phyloP scores from a whole-genome alignment of 2,329 filamentous ascomycete species.

The Fulvia fulva region DNA sequence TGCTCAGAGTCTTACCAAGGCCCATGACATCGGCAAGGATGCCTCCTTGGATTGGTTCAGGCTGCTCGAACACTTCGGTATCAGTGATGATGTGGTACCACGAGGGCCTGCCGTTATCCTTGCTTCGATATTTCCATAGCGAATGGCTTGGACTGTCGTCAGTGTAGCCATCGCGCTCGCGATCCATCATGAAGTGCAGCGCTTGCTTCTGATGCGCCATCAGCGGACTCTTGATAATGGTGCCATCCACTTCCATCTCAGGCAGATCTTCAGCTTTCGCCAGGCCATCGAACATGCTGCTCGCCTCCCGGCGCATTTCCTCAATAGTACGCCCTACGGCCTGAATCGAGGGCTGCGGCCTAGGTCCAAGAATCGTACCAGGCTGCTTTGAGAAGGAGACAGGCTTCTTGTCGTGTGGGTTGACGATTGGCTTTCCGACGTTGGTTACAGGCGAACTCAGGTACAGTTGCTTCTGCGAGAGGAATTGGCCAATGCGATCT shows the following conservation, averaged over 20 bases:
- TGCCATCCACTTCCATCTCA: slow-evolving; percentile 61
- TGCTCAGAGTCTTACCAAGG: slow-evolving; percentile 61
- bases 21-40: slow-evolving; percentile 52
- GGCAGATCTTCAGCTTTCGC: slow-evolving; percentile 71
- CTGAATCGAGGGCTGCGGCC: background rate
- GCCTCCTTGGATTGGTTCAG: slow-evolving; percentile 39
- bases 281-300: slow-evolving; percentile 71
- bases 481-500: slow-evolving; percentile 61
- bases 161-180: slow-evolving; percentile 63
- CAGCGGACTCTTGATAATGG: slow-evolving; percentile 62
- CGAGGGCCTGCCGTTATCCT: slow-evolving; percentile 54
- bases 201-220: slow-evolving; percentile 88
- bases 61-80: slow-evolving; percentile 43
- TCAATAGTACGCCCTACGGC: slow-evolving; percentile 62
- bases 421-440: slow-evolving; percentile 65
- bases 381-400: background rate
- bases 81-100: slow-evolving; percentile 87
- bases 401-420: slow-evolving; percentile 59
- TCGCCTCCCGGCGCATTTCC: slow-evolving; percentile 79
- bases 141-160: slow-evolving; percentile 54
- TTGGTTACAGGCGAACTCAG: slow-evolving; percentile 65
- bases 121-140: slow-evolving; percentile 67
- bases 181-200: slow-evolving; percentile 76
- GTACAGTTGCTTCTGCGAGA: slow-evolving; percentile 64
- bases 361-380: background rate